Percentiles rank a stretch among this genome's conserved stretches.
phyloP scores from a whole-genome alignment of 176 grass and related monocot genomes.

The Areca catechu region DNA sequence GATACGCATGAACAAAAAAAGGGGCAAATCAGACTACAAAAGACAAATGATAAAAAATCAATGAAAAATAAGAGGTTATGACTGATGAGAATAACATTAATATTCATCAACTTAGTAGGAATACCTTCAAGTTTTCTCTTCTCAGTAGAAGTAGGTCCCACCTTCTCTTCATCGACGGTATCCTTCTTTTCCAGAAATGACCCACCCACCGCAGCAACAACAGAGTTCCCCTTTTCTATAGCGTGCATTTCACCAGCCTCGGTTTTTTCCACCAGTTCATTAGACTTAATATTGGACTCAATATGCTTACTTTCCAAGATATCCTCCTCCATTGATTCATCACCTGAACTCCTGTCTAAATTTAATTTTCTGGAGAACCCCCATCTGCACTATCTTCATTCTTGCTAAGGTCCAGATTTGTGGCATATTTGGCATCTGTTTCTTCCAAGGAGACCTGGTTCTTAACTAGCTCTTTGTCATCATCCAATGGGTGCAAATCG shows the following conservation, averaged over 20 bases:
- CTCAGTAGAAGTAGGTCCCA: slow-evolving; percentile 28
- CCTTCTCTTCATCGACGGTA: slow-evolving; percentile 45
- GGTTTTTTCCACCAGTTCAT: slow-evolving; percentile 26
- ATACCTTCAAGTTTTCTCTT: slow-evolving; percentile 95
- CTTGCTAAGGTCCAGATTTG: slow-evolving; percentile 44
- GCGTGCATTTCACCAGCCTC: slow-evolving; percentile 35
- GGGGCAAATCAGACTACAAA: too few relatives aligned
- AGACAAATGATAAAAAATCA: too few relatives aligned
- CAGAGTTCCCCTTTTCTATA: slow-evolving; percentile 36
- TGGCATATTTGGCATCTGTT: slow-evolving; percentile 35
- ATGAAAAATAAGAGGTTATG: too few relatives aligned
- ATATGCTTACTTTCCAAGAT: slow-evolving; percentile 55
- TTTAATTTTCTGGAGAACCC: slow-evolving; percentile 79
- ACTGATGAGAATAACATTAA: too few relatives aligned
- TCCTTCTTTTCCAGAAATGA: slow-evolving; percentile 33
- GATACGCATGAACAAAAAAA: too few relatives aligned
- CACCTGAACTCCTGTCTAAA: slow-evolving; percentile 97
- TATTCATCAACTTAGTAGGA: too few relatives aligned
- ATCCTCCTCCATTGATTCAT: slow-evolving; percentile 99
- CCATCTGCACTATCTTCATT: slow-evolving; percentile 42
- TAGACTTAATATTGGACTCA: slow-evolving; percentile 51
- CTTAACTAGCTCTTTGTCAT: slow-evolving; percentile 59
- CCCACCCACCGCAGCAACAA: slow-evolving; percentile 29
- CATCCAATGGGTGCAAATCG: slow-evolving; percentile 46
- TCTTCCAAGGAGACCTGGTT: slow-evolving; percentile 65